Conservation (phyloP, 176 grass and related monocot species). For the Microstegium vimineum region DNA sequence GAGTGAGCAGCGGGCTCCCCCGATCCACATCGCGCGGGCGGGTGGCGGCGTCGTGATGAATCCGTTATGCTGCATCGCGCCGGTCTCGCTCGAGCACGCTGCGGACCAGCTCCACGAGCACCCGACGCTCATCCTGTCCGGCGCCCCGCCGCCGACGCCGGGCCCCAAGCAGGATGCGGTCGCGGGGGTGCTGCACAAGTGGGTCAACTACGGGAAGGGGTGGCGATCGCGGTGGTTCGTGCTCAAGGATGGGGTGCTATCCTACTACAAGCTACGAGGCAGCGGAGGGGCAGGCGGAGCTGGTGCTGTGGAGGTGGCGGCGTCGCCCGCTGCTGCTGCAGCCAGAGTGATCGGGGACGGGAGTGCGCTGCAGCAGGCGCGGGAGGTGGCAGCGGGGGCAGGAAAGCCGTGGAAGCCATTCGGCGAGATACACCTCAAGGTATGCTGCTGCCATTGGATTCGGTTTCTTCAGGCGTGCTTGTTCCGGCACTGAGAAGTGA, state of each 20-base stretch:
- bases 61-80: conserved; percentile 86
- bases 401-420: conserved; percentile 83
- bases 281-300: conserved; percentile 36
- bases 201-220: conserved; percentile 96
- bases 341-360: conserved; percentile 78
- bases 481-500: conserved; percentile 2
- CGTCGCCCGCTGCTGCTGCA: conserved; percentile 7
- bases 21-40: conserved; percentile 9
- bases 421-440: conserved; percentile 96
- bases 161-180: conserved; percentile 6
- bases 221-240: conserved; percentile 88
- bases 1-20: not conserved
- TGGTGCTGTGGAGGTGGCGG: not conserved
- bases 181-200: conserved; percentile 80
- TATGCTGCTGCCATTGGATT: conserved; percentile 29
- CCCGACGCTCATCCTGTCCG: conserved; percentile 28
- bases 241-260: conserved; percentile 79
- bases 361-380: conserved; percentile 4
- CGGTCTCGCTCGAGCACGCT: conserved; percentile 63
- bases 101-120: conserved; percentile 17
- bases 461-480: conserved; percentile 1
- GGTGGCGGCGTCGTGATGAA: conserved; percentile 39
- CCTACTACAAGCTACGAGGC: conserved; percentile 85
- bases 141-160: not conserved
- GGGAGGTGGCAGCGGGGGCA: conserved; percentile 27